Evolutionary conservation across 2,329 filamentous ascomycete species (phyloP).

Genomic region (Trichocomaceae sp.): DNA sequence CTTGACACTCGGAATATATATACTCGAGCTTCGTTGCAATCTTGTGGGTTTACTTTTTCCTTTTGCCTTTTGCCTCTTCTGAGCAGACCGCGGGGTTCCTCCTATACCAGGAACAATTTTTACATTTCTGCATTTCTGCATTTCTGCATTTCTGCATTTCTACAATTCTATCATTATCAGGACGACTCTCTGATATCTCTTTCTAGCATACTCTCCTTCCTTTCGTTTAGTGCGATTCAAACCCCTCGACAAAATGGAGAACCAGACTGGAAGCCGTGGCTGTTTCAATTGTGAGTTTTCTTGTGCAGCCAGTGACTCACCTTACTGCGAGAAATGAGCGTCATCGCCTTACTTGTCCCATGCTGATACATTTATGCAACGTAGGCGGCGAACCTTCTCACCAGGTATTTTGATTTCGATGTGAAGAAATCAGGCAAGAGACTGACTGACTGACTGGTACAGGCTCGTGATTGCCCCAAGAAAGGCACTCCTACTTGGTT

Average conservation of each 20-base stretch:
- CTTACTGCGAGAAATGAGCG: background rate
- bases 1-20: background rate
- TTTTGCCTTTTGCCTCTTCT: background rate
- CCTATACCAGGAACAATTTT: too few relatives aligned
- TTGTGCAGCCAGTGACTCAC: background rate
- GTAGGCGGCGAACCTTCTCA: conserved; percentile 68
- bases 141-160: too few relatives aligned
- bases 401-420: conserved; percentile 53
- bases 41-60: background rate
- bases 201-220: background rate
- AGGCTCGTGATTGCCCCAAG: conserved; percentile 82
- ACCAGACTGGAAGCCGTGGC: conserved; percentile 44
- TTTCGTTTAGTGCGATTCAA: conserved; percentile 1
- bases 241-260: conserved; percentile 41
- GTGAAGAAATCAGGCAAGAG: too few relatives aligned
- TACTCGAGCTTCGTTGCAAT: background rate
- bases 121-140: too few relatives aligned
- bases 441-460: conserved; percentile 10
- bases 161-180: background rate
- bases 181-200: too few relatives aligned
- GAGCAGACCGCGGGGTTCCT: background rate
- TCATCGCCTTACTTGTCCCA: background rate
- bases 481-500: conserved; percentile 77
- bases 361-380: background rate
- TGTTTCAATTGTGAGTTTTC: conserved; percentile 54